A percentile compares a stretch with the other conserved stretches of the same genome.
Conservation (phyloP, 148 eudicot species). For the Amaranthus cruentus region DNA sequence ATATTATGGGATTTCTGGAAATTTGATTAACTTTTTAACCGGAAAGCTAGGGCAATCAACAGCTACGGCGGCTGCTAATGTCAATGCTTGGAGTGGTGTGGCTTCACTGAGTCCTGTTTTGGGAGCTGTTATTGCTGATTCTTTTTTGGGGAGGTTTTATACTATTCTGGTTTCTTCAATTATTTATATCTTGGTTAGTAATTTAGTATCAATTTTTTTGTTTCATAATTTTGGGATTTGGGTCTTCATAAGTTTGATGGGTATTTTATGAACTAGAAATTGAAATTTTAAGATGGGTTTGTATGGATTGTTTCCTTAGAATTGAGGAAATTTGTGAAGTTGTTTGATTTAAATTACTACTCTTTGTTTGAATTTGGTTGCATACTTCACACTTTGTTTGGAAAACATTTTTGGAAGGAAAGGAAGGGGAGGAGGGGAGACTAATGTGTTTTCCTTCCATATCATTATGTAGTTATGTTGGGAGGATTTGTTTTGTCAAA, state of each 20-base stretch:
- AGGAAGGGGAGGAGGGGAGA: no score
- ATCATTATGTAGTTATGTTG: no score
- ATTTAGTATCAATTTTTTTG: neutral
- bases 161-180: conserved; percentile 38
- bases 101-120: conserved; percentile 33
- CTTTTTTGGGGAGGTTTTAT: conserved; percentile 35
- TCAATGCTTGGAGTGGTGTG: conserved; percentile 45
- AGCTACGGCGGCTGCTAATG: conserved; percentile 41
- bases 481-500: no score
- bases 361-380: no score
- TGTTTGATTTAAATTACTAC: no score
- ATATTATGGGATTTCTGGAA: conserved; percentile 26
- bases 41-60: conserved; percentile 43
- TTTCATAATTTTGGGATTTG: neutral
- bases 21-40: conserved; percentile 35
- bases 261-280: no score
- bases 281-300: no score
- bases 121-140: conserved; percentile 49
- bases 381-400: no score
- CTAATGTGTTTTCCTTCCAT: no score
- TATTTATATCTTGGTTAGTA: conserved; percentile 40
- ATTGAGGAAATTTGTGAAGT: no score
- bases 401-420: no score
- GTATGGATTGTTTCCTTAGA: no score
- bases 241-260: conserved; percentile 10